phyloP scores from a whole-genome alignment of 106 monocot species.

The Apostasia shenzhenica region DNA sequence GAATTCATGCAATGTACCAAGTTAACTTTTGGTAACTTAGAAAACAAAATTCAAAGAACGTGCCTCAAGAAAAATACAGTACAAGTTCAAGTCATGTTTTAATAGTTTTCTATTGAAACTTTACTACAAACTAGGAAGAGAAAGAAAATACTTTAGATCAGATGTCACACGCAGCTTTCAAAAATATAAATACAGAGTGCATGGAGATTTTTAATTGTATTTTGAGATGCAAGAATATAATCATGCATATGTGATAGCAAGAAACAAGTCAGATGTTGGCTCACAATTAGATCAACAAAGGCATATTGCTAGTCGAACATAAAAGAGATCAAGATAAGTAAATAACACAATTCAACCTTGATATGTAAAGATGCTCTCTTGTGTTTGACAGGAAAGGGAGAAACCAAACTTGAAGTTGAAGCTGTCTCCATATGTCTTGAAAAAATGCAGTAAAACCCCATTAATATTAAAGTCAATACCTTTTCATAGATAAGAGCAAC shows the following conservation, averaged over 20 bases:
- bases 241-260: neutral
- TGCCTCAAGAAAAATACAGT: too few relatives aligned
- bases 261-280: too few relatives aligned
- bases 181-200: neutral
- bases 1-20: too few relatives aligned
- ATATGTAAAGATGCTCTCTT: slow-evolving; percentile 10
- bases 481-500: too few relatives aligned
- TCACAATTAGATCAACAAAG: neutral
- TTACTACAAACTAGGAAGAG: too few relatives aligned
- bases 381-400: slow-evolving; percentile 10
- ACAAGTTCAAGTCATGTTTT: too few relatives aligned
- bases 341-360: neutral
- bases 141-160: too few relatives aligned
- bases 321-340: neutral
- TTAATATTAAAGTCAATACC: too few relatives aligned
- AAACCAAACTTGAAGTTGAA: slow-evolving; percentile 3
- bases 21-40: too few relatives aligned
- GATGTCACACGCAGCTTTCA: neutral
- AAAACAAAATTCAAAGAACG: too few relatives aligned
- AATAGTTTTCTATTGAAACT: too few relatives aligned
- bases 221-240: neutral
- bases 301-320: neutral
- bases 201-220: neutral
- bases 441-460: too few relatives aligned
- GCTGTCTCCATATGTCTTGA: slow-evolving; percentile 2